Evolutionary conservation across 768 basidiomycete species (phyloP).

Genomic region (Suillus cothurnatus): DNA sequence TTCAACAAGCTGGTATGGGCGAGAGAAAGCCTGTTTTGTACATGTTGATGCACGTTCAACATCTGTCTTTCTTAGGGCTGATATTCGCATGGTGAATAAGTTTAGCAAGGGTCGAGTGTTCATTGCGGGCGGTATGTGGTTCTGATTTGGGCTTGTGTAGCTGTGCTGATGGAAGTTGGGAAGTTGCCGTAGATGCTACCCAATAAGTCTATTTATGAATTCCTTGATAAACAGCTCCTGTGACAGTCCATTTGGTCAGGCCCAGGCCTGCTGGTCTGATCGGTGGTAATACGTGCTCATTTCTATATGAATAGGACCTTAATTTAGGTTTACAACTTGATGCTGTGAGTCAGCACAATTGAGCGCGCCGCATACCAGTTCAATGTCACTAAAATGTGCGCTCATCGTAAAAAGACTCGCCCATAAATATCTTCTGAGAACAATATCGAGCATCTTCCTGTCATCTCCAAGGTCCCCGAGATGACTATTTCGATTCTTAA

Average conservation of each 20-base stretch:
- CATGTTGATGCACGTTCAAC: background rate
- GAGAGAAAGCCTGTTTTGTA: slow-evolving; percentile 15
- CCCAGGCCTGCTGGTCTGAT: background rate
- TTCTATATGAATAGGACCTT: slow-evolving; percentile 30
- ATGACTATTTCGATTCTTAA: slow-evolving; percentile 23
- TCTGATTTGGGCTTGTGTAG: slow-evolving; percentile 2
- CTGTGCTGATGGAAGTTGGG: background rate
- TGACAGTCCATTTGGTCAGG: background rate
- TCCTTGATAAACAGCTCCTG: background rate
- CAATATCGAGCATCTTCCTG: slow-evolving; percentile 27
- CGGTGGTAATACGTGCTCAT: background rate
- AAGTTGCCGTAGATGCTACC: background rate
- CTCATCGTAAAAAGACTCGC: slow-evolving; percentile 23
- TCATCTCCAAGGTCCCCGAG: slow-evolving; percentile 30
- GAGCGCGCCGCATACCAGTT: slow-evolving; percentile 3
- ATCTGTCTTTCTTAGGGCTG: background rate
- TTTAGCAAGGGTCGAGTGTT: background rate
- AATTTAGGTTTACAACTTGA: slow-evolving; percentile 40
- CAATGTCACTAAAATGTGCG: slow-evolving; percentile 26
- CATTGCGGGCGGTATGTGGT: background rate
- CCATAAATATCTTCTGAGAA: slow-evolving; percentile 24
- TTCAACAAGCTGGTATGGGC: slow-evolving; percentile 28
- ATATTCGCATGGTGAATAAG: background rate
- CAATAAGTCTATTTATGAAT: background rate
- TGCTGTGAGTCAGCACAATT: slow-evolving; percentile 27